A percentile compares a stretch with the other conserved stretches of the same genome.
These are phyloP conservation scores for Aspergillus aculeatinus DNA, from an alignment of 2,329 filamentous ascomycete species.

Conservation along the genomic window DNA sequence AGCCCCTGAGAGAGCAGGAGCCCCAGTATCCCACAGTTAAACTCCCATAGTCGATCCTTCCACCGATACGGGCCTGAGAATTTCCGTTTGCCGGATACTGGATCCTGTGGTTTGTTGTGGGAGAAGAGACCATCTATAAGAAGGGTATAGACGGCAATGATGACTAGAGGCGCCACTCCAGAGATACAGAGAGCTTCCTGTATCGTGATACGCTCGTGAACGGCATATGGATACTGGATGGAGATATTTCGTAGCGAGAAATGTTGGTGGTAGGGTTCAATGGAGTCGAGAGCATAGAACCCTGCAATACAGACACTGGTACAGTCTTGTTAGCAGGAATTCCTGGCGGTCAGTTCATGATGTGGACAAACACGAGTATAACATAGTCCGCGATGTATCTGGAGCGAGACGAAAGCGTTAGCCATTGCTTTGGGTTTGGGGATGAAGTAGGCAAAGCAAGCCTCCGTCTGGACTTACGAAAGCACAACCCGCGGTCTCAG, in stretches of 20 bases:
- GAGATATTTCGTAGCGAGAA: constrained; percentile 58
- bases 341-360: not conserved
- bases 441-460: not conserved
- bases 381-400: constrained; percentile 61
- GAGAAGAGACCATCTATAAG: constrained; percentile 60
- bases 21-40: constrained; percentile 61
- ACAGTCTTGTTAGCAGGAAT: constrained; percentile 12
- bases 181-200: constrained; percentile 50
- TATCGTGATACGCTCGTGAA: constrained; percentile 56
- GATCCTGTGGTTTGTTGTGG: constrained; percentile 43
- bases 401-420: constrained; percentile 2
- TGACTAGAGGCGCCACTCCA: constrained; percentile 48
- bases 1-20: constrained; percentile 53
- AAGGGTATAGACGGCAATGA: constrained; percentile 58
- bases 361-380: constrained; percentile 53
- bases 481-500: constrained; percentile 52
- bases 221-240: constrained; percentile 59
- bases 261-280: constrained; percentile 57
- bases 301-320: constrained; percentile 51
- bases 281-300: constrained; percentile 54
- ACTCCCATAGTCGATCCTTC: constrained; percentile 60
- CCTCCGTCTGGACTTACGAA: constrained; percentile 44
- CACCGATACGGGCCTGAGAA: constrained; percentile 51
- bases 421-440: not conserved
- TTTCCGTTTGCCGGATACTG: constrained; percentile 38